Percentiles rank a stretch among this genome's conserved stretches.
Evolutionary conservation across 176 grass and related monocot genomes (phyloP).

Genomic region (Cenchrus fungigraminus): DNA sequence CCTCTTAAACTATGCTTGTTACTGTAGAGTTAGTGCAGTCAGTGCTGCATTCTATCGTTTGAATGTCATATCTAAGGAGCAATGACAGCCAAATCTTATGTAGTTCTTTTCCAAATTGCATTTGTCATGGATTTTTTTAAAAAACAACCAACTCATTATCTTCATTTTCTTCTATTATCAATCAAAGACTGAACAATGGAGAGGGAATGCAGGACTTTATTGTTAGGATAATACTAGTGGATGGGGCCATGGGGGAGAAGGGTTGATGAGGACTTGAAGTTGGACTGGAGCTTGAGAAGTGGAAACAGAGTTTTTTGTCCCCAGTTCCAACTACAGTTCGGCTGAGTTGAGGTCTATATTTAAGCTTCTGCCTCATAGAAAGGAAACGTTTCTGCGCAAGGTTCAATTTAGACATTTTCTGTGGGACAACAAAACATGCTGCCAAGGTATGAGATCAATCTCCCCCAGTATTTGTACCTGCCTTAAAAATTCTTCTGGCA

Average conservation of each 20-base stretch:
- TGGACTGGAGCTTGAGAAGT: constrained; percentile 8
- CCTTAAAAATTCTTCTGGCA: neutral
- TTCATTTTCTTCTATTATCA: neutral
- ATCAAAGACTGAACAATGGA: neutral
- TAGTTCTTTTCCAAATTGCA: neutral
- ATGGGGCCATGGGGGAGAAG: neutral
- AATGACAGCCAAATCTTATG: neutral
- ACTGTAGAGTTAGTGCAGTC: neutral
- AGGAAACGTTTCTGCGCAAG: neutral
- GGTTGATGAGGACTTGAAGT: neutral
- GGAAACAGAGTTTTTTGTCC: neutral
- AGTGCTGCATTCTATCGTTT: neutral
- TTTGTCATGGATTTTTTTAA: neutral
- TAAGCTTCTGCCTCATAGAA: neutral
- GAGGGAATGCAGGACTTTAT: neutral
- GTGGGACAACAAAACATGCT: neutral
- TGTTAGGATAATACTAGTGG: neutral
- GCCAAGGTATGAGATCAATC: constrained; percentile 22
- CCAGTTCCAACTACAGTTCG: constrained; percentile 10
- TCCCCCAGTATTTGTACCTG: neutral
- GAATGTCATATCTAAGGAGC: neutral
- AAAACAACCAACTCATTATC: neutral
- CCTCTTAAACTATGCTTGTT: neutral
- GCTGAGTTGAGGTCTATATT: constrained; percentile 7
- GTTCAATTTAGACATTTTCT: constrained; percentile 3